Percentiles rank a stretch among this genome's conserved stretches.
Conservation (phyloP, 2,329 filamentous ascomycete genomes). For the Penicillium brevicompactum region DNA sequence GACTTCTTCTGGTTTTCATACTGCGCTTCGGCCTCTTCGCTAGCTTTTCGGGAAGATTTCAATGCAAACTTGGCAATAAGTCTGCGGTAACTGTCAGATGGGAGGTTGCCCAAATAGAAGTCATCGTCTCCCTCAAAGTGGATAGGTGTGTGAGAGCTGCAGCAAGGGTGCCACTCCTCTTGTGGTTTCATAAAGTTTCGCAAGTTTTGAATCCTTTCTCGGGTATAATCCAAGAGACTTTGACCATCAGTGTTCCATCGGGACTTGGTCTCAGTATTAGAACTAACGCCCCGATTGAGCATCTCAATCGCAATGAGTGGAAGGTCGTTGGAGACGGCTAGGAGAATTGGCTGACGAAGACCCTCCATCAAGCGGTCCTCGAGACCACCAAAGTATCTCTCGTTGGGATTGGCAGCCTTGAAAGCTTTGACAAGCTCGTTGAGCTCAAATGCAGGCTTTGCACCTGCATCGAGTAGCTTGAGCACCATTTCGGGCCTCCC, state of each 20-base stretch:
- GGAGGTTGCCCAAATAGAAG: conserved; percentile 54
- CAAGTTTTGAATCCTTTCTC: conserved; percentile 54
- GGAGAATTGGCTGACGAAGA: conserved; percentile 67
- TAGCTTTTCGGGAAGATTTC: conserved; percentile 36
- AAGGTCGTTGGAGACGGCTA: conserved; percentile 58
- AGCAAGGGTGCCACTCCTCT: conserved; percentile 1
- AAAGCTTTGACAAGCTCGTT: conserved; percentile 43
- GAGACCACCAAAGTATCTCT: conserved; percentile 46
- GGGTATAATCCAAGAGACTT: conserved; percentile 64
- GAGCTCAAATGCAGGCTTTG: conserved; percentile 61
- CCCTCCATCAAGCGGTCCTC: conserved; percentile 50
- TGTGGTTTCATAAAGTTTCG: conserved; percentile 45
- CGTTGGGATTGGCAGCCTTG: not conserved
- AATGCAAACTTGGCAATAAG: conserved; percentile 52
- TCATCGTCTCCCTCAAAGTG: conserved; percentile 45
- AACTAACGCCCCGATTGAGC: conserved; percentile 65
- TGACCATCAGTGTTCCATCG: conserved; percentile 27
- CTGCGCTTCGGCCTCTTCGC: conserved; percentile 39
- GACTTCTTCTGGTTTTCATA: conserved; percentile 17
- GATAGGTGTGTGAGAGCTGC: not conserved
- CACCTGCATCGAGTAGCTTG: conserved; percentile 66
- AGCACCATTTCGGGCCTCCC: conserved; percentile 57
- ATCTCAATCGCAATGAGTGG: conserved; percentile 59
- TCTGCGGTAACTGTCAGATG: conserved; percentile 62
- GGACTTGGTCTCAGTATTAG: conserved; percentile 58